These are phyloP conservation scores for Spiraea crenata DNA, from an alignment of 331 rosid genomes.

Conservation along the genomic window DNA sequence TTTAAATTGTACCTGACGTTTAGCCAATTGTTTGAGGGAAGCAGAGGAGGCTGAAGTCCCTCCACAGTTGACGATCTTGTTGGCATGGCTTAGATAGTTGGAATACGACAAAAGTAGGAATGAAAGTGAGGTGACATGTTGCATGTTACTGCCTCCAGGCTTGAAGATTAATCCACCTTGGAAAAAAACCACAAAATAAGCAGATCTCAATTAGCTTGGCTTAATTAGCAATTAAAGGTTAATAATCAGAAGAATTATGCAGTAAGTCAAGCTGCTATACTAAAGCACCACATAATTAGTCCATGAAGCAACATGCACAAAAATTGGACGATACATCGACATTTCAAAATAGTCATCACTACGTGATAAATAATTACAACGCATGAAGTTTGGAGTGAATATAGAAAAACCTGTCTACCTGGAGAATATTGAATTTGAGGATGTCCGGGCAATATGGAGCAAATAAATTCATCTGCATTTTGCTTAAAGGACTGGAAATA, in stretches of 20 bases:
- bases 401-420: conserved; percentile 32
- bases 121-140: conserved; percentile 90
- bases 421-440: conserved; percentile 94
- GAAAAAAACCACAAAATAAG: conserved; percentile 14
- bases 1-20: conserved; percentile 59
- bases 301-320: not conserved
- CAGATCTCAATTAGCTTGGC: not conserved
- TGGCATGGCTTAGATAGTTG: conserved; percentile 90
- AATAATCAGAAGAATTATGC: too few relatives aligned
- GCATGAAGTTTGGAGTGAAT: too few relatives aligned
- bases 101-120: conserved; percentile 78
- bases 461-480: conserved; percentile 87
- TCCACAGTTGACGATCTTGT: conserved; percentile 83
- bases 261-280: too few relatives aligned
- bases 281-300: not conserved
- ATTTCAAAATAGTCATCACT: too few relatives aligned
- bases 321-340: too few relatives aligned
- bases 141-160: conserved; percentile 98
- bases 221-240: not conserved
- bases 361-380: too few relatives aligned
- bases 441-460: conserved; percentile 87
- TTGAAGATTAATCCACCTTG: conserved; percentile 91
- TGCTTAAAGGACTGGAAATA: conserved; percentile 77
- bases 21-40: conserved; percentile 64
- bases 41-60: conserved; percentile 65